Evolutionary conservation across 108 stramenopile genomes (phyloP).

Genomic region (Schizochytrium sp.): DNA sequence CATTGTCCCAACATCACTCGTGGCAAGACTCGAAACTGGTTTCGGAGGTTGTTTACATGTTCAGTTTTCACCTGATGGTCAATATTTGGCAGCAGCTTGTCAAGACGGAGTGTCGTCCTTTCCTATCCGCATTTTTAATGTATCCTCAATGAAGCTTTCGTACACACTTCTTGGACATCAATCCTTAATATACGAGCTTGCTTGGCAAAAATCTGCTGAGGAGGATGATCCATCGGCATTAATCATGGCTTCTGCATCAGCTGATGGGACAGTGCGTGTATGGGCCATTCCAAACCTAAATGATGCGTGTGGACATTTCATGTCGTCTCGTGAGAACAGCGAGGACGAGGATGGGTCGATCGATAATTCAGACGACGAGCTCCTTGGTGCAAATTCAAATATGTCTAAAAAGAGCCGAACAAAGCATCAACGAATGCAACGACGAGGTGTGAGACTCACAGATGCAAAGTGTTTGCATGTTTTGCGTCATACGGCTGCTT

Average conservation of each 20-base stretch:
- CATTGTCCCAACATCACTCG: conserved; percentile 17
- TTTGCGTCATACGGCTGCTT: conserved; percentile 12
- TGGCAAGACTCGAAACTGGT: conserved; percentile 22
- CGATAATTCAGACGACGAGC: background rate
- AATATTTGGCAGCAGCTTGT: conserved; percentile 44
- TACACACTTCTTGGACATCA: conserved; percentile 40
- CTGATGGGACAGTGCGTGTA: conserved; percentile 1
- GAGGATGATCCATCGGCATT: background rate
- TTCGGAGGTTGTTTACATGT: conserved; percentile 34
- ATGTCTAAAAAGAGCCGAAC: background rate
- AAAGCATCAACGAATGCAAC: too few species aligned
- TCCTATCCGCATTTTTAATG: background rate
- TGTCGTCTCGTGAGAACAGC: background rate
- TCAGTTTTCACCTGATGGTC: conserved; percentile 29
- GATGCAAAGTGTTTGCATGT: background rate
- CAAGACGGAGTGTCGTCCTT: background rate
- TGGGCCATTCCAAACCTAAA: conserved; percentile 29
- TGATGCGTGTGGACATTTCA: background rate
- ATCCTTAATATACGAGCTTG: conserved; percentile 15
- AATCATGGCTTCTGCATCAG: conserved; percentile 17
- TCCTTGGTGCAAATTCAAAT: background rate
- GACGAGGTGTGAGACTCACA: too few species aligned
- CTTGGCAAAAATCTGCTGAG: conserved; percentile 31
- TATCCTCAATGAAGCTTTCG: conserved; percentile 7
- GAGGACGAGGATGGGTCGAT: background rate